These are phyloP conservation scores for Didymosphaeria variabile DNA, from an alignment of 2,329 filamentous ascomycete species.

Conservation along the genomic window DNA sequence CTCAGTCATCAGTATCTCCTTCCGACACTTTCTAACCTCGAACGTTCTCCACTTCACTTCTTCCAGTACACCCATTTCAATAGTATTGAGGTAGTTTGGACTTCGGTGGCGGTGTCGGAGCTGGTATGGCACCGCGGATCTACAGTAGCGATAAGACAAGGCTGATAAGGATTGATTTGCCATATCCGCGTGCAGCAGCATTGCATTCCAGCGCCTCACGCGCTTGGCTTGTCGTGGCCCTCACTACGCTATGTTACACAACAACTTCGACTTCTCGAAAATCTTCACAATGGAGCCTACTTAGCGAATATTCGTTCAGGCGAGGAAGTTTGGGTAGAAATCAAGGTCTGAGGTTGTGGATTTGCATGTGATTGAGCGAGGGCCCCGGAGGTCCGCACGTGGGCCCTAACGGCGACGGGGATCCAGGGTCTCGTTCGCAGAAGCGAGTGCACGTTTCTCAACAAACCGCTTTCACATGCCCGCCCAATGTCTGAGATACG, in stretches of 20 bases:
- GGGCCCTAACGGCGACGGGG: background rate
- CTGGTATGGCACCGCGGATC: background rate
- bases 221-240: background rate
- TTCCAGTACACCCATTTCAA: too few relatives aligned
- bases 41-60: too few relatives aligned
- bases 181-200: background rate
- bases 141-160: background rate
- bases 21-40: too few relatives aligned
- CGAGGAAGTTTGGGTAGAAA: background rate
- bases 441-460: conserved; percentile 13
- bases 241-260: background rate
- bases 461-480: conserved; percentile 15
- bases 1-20: too few relatives aligned
- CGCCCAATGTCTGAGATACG: conserved; percentile 1
- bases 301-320: background rate
- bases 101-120: background rate
- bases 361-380: conserved; percentile 4
- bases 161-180: background rate
- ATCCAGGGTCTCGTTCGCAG: background rate
- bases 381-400: conserved; percentile 6
- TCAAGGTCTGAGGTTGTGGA: background rate
- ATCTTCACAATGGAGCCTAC: background rate
- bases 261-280: background rate
- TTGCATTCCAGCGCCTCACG: background rate
- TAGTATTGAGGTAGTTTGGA: too few relatives aligned